Evolutionary conservation across 257 asterid species (phyloP).

Genomic region (Gardenia jasminoides): DNA sequence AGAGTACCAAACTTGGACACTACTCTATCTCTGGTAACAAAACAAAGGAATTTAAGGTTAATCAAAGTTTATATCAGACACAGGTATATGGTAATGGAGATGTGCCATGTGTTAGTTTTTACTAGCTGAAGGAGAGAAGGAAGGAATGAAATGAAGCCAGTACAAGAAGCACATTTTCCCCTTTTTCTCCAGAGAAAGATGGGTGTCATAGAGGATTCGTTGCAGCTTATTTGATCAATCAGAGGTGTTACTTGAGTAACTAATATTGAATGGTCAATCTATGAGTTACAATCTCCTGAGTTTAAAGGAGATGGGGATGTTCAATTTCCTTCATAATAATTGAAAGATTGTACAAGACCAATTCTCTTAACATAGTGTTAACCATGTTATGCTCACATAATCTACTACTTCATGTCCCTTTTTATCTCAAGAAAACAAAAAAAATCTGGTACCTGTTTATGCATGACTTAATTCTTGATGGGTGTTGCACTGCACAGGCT

Average conservation of each 20-base stretch:
- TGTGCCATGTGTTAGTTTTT: background rate
- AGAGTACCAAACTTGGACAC: background rate
- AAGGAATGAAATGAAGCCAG: background rate
- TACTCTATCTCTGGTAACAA: no score
- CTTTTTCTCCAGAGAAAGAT: background rate
- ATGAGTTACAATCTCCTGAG: no score
- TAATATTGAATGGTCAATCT: no score
- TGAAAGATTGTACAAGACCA: no score
- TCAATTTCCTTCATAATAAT: no score
- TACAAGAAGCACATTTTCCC: background rate
- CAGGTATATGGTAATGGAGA: background rate
- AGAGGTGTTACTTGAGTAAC: background rate
- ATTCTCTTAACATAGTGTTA: background rate
- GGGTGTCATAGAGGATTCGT: background rate
- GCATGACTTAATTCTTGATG: background rate
- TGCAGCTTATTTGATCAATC: background rate
- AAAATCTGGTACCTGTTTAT: background rate
- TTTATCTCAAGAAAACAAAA: no score
- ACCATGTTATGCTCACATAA: background rate
- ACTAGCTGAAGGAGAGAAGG: background rate
- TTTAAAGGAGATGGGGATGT: no score
- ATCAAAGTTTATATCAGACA: background rate
- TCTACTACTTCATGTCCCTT: background rate
- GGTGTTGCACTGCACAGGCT: slow-evolving; percentile 12
- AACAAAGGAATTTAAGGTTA: no score